Evolutionary conservation across 2,329 filamentous ascomycete genomes (phyloP), one percentile per base, ranked within the genome.

Genomic region (Seiridium unicorne): DNA sequence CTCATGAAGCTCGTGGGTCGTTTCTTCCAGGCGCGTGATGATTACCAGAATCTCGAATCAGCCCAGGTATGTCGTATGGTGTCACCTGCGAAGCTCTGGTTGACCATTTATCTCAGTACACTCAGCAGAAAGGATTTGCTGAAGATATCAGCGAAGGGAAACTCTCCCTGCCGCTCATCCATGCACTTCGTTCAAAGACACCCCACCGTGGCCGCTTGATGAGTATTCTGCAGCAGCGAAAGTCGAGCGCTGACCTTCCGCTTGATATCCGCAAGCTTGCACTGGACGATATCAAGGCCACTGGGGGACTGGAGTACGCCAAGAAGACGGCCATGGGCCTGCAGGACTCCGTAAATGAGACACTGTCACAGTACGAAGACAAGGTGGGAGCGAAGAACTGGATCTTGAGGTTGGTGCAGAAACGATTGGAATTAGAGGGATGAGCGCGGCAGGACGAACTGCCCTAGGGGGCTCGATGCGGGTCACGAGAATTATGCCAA

Each of bases 1-100:
- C 78, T 90, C 3, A 85, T 88, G 62, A 87, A 82, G 65, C 76
- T 81, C 18, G 79, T 86, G 49, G 84, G 84, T 56, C 75, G 85
- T 3, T 79, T 85, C 64, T 87, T 85, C 74, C 84, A 87, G 63
- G 86, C 87, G 70, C 76, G 83, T 59, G 82, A 84, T 75, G 87
- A 90, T 74, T 88, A 89, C 70, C 81, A 86, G 66, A 90, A 90
- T 48, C 46, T 48, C 6, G 8, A 9, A 48, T 48, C 46, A 18
- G n/a, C 8, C 7, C 7, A 48, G n/a, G 46, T 48, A 48, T 48
- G n/a, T 48, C 26, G 8, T 31, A 48, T 48, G 8, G 8, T 48
- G 10, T 8, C 13, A 42, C 18, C 18, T 26, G 18, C 18, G 18
- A 26, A 26, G 18, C 18, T 26, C 18, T 26, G 18, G 18, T 32